phyloP scores from a whole-genome alignment of 2,329 filamentous ascomycete species.

The Escovopsis weberi region DNA sequence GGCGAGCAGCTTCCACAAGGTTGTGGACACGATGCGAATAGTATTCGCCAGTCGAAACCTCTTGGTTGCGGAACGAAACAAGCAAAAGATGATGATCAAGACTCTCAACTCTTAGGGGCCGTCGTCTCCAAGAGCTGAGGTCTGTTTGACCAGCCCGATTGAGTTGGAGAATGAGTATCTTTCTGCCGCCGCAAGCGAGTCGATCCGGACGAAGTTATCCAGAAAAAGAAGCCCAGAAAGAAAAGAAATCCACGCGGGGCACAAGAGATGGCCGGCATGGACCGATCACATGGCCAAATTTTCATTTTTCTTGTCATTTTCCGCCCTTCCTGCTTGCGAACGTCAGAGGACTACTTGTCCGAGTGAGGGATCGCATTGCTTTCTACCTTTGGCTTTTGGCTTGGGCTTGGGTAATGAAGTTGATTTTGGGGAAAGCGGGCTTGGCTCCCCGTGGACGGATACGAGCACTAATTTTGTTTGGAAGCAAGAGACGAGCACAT shows the following conservation, averaged over 20 bases:
- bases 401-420: not conserved
- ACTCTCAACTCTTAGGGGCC: conserved; percentile 34
- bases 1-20: conserved; percentile 73
- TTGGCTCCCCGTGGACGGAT: not conserved
- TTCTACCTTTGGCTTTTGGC: not conserved
- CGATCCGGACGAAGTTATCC: no score
- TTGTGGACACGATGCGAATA: conserved; percentile 61
- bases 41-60: conserved; percentile 51
- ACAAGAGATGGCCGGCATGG: no score
- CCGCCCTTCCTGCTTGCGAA: no score
- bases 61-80: conserved; percentile 52
- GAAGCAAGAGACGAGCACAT: conserved; percentile 1
- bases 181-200: no score
- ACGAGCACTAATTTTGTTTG: conserved; percentile 4
- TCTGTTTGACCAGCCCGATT: no score
- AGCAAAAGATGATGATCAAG: conserved; percentile 60
- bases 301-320: no score
- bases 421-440: not conserved
- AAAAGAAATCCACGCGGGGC: no score
- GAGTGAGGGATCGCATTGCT: not conserved
- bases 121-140: no score
- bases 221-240: no score
- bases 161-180: no score
- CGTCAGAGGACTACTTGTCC: no score
- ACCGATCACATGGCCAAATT: no score